Evolutionary conservation across 306 rosid species (phyloP), one percentile per base, ranked within the genome.

Genomic region (Fragaria nilgerrensis): DNA sequence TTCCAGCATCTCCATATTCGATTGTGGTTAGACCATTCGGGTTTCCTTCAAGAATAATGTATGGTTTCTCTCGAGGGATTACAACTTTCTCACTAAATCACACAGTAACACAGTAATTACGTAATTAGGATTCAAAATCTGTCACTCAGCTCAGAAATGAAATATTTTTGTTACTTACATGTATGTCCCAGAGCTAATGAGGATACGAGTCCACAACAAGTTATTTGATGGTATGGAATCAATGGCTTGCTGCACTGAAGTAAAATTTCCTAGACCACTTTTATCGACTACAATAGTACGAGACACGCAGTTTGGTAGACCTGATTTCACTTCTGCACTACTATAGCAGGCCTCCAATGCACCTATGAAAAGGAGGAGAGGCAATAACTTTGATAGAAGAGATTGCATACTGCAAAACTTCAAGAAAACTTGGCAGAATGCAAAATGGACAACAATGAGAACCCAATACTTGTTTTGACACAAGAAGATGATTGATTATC

Each of bases 201-300:
- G 74, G 41, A 86, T 58, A 27, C 68, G 74, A 25, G 74, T 76
- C 89, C 87, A 83, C 37, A 9, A 5, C 6, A n/a, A 20, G 6
- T 78, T 83, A 56, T 72, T 37, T 41, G 29, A 4, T 0, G 43
- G 41, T 52, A 86, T 29, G 16, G 83, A 80, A 75, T 86, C 87
- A 45, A 86, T 83, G 56, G 87, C 89, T 19, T 78, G 50, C 69
- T 83, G 87, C 22, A 83, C 29, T 4, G 80, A 68, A 3, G 3
- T 56, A 62, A 86, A 86, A 29, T 10, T 0, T 47, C 63, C 14
- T 13, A n/a, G 59, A 32, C 73, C 81, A 19, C 66, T 75, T 25
- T 68, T 61, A 73, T 65, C 83, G 11, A 86, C 89, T 1, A 34
- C 20, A 1, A 80, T 72, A 70, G 75, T 80, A 7, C 9, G 2